Evolutionary conservation across 2,329 filamentous ascomycete genomes (phyloP).

Genomic region (Botrytis paeoniae): DNA sequence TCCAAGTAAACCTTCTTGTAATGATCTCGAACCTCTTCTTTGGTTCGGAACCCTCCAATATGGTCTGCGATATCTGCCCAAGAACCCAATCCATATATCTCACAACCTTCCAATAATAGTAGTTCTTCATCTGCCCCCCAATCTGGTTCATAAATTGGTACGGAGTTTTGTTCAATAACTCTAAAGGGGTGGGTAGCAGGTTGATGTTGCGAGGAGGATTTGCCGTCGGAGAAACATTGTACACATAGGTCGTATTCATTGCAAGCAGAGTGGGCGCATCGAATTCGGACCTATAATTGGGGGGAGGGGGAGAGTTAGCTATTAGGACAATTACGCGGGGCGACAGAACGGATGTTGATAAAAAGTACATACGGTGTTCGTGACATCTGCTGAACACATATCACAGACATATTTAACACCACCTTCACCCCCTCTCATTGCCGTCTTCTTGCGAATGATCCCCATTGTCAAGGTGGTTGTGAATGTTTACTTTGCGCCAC

Average conservation of each 20-base stretch:
- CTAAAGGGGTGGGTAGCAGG: constrained; percentile 83
- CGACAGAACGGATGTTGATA: background rate
- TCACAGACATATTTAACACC: constrained; percentile 97
- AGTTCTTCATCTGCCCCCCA: constrained; percentile 98
- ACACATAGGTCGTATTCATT: constrained; percentile 97
- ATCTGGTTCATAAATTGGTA: constrained; percentile 89
- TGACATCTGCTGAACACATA: constrained; percentile 94
- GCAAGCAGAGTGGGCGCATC: constrained; percentile 74
- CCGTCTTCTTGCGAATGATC: constrained; percentile 94
- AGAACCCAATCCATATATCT: constrained; percentile 93
- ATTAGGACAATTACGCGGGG: background rate
- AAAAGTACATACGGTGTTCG: constrained; percentile 74
- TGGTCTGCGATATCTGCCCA: constrained; percentile 99
- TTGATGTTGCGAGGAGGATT: constrained; percentile 78
- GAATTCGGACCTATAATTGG: constrained; percentile 74
- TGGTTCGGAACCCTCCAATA: constrained; percentile 90
- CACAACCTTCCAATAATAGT: constrained; percentile 87
- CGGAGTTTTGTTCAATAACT: constrained; percentile 97
- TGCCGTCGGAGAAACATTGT: constrained; percentile 83
- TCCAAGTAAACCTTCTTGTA: constrained; percentile 87
- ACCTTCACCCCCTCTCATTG: constrained; percentile 77
- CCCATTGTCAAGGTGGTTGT: constrained; percentile 58
- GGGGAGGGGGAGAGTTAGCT: constrained; percentile 18
- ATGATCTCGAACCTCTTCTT: constrained; percentile 93
- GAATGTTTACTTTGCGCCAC: constrained; percentile 9